Conservation (phyloP, 2,329 filamentous ascomycete genomes). For the Penicillium italicum region DNA sequence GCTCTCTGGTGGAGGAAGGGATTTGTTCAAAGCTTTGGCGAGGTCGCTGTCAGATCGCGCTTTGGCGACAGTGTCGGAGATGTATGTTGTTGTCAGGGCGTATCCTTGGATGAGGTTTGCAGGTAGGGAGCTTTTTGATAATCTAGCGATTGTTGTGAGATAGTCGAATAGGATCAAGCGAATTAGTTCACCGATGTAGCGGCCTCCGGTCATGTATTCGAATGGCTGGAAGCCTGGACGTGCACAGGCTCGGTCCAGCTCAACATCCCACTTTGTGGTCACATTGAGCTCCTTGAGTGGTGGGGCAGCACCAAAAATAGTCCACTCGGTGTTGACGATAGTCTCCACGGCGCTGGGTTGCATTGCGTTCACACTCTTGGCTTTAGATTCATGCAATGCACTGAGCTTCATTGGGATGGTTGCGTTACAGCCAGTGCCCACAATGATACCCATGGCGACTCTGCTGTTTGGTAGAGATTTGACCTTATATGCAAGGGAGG, state of each 20-base stretch:
- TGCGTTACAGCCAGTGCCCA: slow-evolving; percentile 77
- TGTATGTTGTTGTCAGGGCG: slow-evolving; percentile 66
- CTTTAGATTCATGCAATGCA: slow-evolving; percentile 62
- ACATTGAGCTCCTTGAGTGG: slow-evolving; percentile 59
- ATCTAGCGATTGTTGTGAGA: slow-evolving; percentile 46
- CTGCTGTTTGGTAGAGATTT: slow-evolving; percentile 59
- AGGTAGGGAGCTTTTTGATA: slow-evolving; percentile 50
- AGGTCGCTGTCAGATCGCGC: slow-evolving; percentile 48
- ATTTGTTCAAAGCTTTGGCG: slow-evolving; percentile 48
- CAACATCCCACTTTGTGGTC: slow-evolving; percentile 67
- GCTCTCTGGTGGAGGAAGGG: slow-evolving; percentile 50
- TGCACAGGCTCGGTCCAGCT: slow-evolving; percentile 64
- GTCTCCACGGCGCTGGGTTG: slow-evolving; percentile 58
- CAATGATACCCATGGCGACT: slow-evolving; percentile 74
- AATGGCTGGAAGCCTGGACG: slow-evolving; percentile 74
- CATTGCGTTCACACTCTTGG: slow-evolving; percentile 49
- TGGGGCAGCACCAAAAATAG: slow-evolving; percentile 69
- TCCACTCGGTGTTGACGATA: slow-evolving; percentile 81
- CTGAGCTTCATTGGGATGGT: slow-evolving; percentile 68
- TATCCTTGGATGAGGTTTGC: slow-evolving; percentile 55
- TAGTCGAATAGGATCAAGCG: slow-evolving; percentile 68
- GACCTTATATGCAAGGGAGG: slow-evolving; percentile 71
- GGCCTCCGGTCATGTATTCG: slow-evolving; percentile 78
- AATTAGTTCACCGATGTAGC: slow-evolving; percentile 73
- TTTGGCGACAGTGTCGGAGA: slow-evolving; percentile 65